phyloP scores from a whole-genome alignment of 163 green algal genomes.

The Chlorella variabilis region DNA sequence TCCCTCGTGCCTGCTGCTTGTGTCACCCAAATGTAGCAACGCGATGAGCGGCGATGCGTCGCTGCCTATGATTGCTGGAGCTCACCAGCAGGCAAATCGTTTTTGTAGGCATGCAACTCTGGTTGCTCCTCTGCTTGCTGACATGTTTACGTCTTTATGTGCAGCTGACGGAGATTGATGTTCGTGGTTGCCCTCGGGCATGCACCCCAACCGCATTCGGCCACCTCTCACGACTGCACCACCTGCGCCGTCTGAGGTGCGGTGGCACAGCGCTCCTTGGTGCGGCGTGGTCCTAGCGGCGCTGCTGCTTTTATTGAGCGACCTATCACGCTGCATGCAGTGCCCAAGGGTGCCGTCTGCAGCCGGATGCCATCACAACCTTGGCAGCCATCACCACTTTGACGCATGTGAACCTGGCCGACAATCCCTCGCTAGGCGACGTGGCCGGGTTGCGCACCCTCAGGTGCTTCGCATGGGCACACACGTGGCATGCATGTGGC shows the following conservation, averaged over 20 bases:
- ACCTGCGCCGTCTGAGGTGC: constrained; percentile 2
- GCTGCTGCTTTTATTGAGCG: no score
- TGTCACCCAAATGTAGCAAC: constrained; percentile 16
- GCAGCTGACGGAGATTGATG: neutral
- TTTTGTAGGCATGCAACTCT: neutral
- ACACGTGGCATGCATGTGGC: no score
- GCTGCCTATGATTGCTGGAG: neutral
- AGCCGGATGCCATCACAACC: neutral
- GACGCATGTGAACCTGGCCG: neutral
- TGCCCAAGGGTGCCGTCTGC: neutral
- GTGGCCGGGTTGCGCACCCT: neutral
- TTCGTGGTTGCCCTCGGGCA: neutral
- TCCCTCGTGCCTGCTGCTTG: no score
- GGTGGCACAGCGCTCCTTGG: no score
- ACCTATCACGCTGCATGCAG: neutral
- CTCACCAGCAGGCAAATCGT: neutral
- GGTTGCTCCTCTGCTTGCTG: no score
- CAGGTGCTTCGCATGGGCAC: neutral
- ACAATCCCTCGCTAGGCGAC: neutral
- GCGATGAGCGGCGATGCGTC: neutral
- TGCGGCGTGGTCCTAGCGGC: no score
- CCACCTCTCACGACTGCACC: neutral
- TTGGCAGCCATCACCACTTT: neutral
- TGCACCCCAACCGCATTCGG: neutral
- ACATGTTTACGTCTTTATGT: no score